Percentiles rank a stretch among this genome's conserved stretches.
Evolutionary conservation across 1,284 basidiomycete genomes (phyloP).

Genomic region (Austropuccinia psidii): DNA sequence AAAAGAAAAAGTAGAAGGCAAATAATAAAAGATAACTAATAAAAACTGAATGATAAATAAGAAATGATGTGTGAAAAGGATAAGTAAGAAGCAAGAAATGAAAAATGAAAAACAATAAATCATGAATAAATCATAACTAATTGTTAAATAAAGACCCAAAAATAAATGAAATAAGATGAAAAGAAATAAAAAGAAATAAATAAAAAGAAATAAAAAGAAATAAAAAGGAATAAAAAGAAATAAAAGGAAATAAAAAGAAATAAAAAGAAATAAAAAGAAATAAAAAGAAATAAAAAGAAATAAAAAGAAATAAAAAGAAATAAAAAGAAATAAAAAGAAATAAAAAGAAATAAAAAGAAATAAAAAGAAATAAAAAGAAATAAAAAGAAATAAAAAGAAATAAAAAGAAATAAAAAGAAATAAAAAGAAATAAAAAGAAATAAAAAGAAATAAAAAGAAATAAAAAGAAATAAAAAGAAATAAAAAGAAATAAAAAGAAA

Average conservation of each 20-base stretch:
- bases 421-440: not conserved
- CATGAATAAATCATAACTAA: not conserved
- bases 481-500: not conserved
- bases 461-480: not conserved
- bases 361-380: not conserved
- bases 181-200: not conserved
- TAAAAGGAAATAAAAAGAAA: not conserved
- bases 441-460: not conserved
- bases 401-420: not conserved
- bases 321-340: not conserved
- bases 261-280: not conserved
- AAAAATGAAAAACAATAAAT: not conserved
- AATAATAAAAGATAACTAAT: not conserved
- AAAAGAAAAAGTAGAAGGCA: not conserved
- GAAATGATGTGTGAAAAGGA: not conserved
- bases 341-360: not conserved
- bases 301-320: not conserved
- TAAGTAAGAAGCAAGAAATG: not conserved
- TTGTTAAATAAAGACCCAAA: not conserved
- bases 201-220: not conserved
- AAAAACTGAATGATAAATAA: not conserved
- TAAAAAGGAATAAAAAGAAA: not conserved
- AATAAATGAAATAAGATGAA: not conserved
- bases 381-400: not conserved
- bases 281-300: not conserved